Base-by-base conservation (phyloP, 257 asterid genomes). In the Nicotiana undulata region DNA sequence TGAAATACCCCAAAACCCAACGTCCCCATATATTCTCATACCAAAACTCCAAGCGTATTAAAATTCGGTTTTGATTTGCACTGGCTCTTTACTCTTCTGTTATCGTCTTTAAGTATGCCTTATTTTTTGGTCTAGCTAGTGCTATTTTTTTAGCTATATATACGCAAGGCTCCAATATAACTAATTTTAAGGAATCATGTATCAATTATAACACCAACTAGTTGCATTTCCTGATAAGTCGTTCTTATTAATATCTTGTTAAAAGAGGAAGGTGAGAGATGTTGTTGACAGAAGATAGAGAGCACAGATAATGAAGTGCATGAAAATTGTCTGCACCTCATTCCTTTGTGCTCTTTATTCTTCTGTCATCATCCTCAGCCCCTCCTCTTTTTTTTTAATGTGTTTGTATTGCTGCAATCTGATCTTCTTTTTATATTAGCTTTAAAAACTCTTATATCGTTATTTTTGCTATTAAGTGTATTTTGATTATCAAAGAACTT, bases 291-390 rank as follows among this genome's bases (percentile, higher is more conserved):
- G 76, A 67, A 67, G 76, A 67, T 67, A 67, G 76, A 37, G 76
- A 67, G 76, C 55, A 67, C 76, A 37, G 4, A 67, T 67, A 17
- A 67, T 34, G 44, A 67, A 34, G 76, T 37, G 76, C 55, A 67
- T 34, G 9, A 2, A 34, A 66, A 66, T 18, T 65, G 4, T 18
- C 2, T 84, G 93, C 93, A 93, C 79, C 88, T 88, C 86, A 61
- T 79, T 89, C 88, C 66, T 93, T 88, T 89, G 97, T 91, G 88
- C 97, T 91, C 93, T 90, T 91, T 91, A 90, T 72, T 72, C 90
- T 90, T 90, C 93, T 92, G 94, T 86, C 96, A 92, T 85, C 93
- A 87, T 88, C 84, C 82, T 78, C 28, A 75, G 68, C 63, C 70
- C 64, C 86, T 44, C 31, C 3, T 26, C 2, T 26, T 26, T 28